Conservation (phyloP, 192 early-diverging fungal species). For the Coemansia sp. region DNA sequence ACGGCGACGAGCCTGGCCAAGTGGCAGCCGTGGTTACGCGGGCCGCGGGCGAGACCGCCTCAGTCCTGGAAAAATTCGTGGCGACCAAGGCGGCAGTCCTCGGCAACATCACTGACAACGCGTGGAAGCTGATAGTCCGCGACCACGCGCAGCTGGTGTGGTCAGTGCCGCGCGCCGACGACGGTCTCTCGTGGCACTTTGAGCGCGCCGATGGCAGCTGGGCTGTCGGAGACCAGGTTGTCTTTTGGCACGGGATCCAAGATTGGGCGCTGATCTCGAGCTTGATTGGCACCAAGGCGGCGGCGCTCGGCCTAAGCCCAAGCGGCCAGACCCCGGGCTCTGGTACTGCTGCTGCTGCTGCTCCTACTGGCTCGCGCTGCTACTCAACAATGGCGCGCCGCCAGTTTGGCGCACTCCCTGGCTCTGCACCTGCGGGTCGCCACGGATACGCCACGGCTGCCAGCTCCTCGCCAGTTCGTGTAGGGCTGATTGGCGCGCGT, state of each 20-base stretch:
- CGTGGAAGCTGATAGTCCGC: conserved; percentile 83
- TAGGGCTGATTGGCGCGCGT: conserved; percentile 95
- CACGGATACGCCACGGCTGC: conserved; percentile 59
- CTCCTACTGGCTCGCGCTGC: conserved; percentile 48
- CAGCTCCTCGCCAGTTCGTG: conserved; percentile 28
- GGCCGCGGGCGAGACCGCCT: conserved; percentile 43
- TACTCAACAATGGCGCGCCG: conserved; percentile 55
- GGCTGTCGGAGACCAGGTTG: conserved; percentile 61
- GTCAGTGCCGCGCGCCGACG: conserved; percentile 71
- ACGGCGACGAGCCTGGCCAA: conserved; percentile 92
- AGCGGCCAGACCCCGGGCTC: too few species aligned
- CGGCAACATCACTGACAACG: conserved; percentile 95
- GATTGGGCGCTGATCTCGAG: conserved; percentile 72
- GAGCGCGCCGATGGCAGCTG: conserved; percentile 86
- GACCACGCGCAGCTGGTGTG: conserved; percentile 82
- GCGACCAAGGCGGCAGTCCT: conserved; percentile 78
- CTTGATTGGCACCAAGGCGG: conserved; percentile 51
- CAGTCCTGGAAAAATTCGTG: conserved; percentile 88
- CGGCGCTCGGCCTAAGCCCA: neutral
- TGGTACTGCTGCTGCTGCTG: conserved; percentile 4
- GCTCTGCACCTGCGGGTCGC: conserved; percentile 32
- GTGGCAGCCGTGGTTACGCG: conserved; percentile 80
- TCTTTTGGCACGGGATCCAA: conserved; percentile 94
- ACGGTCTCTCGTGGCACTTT: conserved; percentile 92
- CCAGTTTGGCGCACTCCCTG: neutral